A percentile compares a stretch with the other conserved stretches of the same genome.
phyloP scores from a whole-genome alignment of 2,329 filamentous ascomycete species.

The Mollisiaceae sp. region DNA sequence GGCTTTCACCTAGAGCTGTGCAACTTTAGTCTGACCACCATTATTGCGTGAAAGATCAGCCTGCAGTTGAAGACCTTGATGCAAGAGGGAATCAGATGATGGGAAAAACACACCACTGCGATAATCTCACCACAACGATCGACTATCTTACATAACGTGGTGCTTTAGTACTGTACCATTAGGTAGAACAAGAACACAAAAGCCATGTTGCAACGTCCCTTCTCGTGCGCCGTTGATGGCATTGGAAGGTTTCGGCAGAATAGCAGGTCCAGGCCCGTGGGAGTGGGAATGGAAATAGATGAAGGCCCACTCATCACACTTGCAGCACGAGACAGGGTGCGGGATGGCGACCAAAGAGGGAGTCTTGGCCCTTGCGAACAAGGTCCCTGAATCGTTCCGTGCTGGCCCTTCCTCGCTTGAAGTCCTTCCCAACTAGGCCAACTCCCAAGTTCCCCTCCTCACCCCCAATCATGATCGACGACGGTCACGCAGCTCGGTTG shows the following conservation, averaged over 20 bases:
- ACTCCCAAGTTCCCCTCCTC: too few relatives aligned
- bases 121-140: neutral
- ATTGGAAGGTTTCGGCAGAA: slow-evolving; percentile 1
- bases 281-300: neutral
- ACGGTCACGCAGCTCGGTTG: neutral
- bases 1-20: neutral
- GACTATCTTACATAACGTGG: neutral
- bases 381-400: neutral
- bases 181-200: neutral
- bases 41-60: neutral
- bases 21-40: slow-evolving; percentile 3
- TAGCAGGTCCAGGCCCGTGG: neutral
- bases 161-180: neutral
- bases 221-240: neutral
- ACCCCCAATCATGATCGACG: neutral
- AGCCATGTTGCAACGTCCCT: neutral
- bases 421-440: too few relatives aligned
- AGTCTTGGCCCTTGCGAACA: neutral
- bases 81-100: neutral
- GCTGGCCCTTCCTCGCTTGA: slow-evolving; percentile 5
- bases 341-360: neutral
- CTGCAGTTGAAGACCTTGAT: neutral
- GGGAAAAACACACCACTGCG: neutral
- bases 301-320: neutral
- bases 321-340: neutral